phyloP scores from a whole-genome alignment of 108 stramenopile species.

The Fragilariopsis cylindrus region DNA sequence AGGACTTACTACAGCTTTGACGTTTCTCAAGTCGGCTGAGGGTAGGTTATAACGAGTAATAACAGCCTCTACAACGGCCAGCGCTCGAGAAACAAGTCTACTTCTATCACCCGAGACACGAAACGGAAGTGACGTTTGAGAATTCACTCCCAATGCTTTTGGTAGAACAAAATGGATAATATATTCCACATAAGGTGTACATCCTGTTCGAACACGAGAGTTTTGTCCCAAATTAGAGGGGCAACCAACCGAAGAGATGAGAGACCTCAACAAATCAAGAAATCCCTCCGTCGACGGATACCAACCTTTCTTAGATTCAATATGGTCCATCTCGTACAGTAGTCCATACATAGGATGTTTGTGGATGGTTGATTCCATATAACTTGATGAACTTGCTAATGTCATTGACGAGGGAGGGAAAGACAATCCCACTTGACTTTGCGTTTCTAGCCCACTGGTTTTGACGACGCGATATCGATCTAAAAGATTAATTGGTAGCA shows the following conservation, averaged over 20 bases:
- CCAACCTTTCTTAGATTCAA: constrained; percentile 63
- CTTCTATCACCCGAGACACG: constrained; percentile 54
- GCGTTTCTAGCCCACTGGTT: background rate
- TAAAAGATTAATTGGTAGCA: constrained; percentile 62
- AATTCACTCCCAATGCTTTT: constrained; percentile 48
- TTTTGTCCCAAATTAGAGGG: constrained; percentile 64
- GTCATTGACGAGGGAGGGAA: constrained; percentile 52
- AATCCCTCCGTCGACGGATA: constrained; percentile 84
- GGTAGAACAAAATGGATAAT: constrained; percentile 73
- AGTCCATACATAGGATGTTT: constrained; percentile 61
- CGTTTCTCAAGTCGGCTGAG: constrained; percentile 4
- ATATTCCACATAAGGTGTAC: constrained; percentile 82
- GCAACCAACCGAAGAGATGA: constrained; percentile 62
- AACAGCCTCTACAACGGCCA: constrained; percentile 74
- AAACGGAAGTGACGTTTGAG: constrained; percentile 40
- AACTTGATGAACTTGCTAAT: constrained; percentile 26
- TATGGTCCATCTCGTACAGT: constrained; percentile 78
- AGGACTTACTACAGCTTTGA: background rate
- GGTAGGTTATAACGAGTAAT: constrained; percentile 50
- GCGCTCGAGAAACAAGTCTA: constrained; percentile 59
- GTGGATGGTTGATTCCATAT: constrained; percentile 20
- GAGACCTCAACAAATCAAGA: constrained; percentile 62
- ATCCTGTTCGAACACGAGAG: constrained; percentile 73
- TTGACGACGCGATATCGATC: constrained; percentile 46
- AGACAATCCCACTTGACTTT: constrained; percentile 12